A percentile compares a stretch with the other conserved stretches of the same genome.
phyloP scores from a whole-genome alignment of 1,284 basidiomycete species.

The Cutaneotrichosporon cyanovorans region DNA sequence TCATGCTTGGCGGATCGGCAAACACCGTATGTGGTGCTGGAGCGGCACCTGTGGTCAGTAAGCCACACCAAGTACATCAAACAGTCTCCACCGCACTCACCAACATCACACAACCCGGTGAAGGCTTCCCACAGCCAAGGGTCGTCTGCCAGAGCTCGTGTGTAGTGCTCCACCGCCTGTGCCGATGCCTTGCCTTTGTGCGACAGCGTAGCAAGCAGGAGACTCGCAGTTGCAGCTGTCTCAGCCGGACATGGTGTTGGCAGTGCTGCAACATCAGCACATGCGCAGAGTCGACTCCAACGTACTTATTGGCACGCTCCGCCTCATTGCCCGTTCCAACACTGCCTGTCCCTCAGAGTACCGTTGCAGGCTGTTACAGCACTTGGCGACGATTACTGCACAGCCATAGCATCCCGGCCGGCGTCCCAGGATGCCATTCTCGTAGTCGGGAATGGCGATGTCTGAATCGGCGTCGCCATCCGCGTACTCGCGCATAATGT shows the following conservation, averaged over 20 bases:
- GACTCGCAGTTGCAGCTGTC: conserved; percentile 25
- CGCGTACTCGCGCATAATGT: conserved; percentile 54
- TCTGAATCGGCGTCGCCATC: conserved; percentile 42
- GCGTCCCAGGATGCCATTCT: conserved; percentile 22
- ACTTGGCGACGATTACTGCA: conserved; percentile 68
- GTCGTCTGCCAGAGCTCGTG: conserved; percentile 63
- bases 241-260: conserved; percentile 23
- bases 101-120: conserved; percentile 74
- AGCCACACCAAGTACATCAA: too few species aligned
- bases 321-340: conserved; percentile 31
- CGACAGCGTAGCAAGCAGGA: conserved; percentile 32
- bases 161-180: conserved; percentile 64
- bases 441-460: conserved; percentile 42
- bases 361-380: conserved; percentile 62
- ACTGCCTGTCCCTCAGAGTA: conserved; percentile 40
- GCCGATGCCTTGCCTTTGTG: conserved; percentile 52
- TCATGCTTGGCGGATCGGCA: conserved; percentile 24
- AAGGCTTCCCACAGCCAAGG: conserved; percentile 91
- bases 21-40: conserved; percentile 25
- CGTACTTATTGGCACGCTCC: conserved; percentile 29
- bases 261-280: conserved; percentile 17
- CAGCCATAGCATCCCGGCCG: conserved; percentile 58
- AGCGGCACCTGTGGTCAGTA: conserved; percentile 22
- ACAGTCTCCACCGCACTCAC: too few species aligned
- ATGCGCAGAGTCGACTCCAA: neutral